These are phyloP conservation scores for Exidia glandulosa DNA, from an alignment of 768 basidiomycete species.

Conservation along the genomic window DNA sequence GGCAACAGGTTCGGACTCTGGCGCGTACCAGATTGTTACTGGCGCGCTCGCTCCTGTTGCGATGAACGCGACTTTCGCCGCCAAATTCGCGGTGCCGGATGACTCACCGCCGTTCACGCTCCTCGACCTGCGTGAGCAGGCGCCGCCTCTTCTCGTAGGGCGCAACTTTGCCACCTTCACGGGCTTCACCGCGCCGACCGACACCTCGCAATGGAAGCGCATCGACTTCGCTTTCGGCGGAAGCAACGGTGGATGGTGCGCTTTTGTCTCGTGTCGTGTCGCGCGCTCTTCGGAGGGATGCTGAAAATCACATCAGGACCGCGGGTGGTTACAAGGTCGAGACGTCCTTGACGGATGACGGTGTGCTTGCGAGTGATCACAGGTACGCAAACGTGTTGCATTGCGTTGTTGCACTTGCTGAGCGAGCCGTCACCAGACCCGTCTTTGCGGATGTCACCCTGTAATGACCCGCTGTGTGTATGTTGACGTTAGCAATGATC, in stretches of 20 bases:
- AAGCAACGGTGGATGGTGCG: conserved; percentile 34
- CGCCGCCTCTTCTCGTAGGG: conserved; percentile 31
- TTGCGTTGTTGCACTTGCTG: no score
- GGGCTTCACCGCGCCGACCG: conserved; percentile 33
- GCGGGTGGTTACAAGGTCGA: conserved; percentile 29
- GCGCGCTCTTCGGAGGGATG: neutral
- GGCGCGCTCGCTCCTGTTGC: conserved; percentile 28
- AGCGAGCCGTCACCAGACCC: neutral
- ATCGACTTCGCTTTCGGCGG: conserved; percentile 48
- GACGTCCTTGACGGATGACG: conserved; percentile 36
- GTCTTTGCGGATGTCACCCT: neutral
- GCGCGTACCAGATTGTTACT: conserved; percentile 41
- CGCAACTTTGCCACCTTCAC: conserved; percentile 37
- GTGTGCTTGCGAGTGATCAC: conserved; percentile 44
- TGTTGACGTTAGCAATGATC: no score
- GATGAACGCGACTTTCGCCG: conserved; percentile 33
- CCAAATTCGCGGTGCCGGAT: conserved; percentile 26
- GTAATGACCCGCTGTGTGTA: no score
- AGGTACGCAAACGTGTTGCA: conserved; percentile 37
- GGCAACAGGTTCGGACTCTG: conserved; percentile 31
- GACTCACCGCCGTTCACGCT: conserved; percentile 26
- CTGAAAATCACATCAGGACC: conserved; percentile 19
- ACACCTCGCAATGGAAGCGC: conserved; percentile 25
- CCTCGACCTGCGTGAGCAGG: conserved; percentile 32
- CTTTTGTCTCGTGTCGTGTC: neutral